Percentiles rank a stretch among this genome's conserved stretches.
Evolutionary conservation across 768 basidiomycete species (phyloP).

Genomic region (Tulasnella calospora): DNA sequence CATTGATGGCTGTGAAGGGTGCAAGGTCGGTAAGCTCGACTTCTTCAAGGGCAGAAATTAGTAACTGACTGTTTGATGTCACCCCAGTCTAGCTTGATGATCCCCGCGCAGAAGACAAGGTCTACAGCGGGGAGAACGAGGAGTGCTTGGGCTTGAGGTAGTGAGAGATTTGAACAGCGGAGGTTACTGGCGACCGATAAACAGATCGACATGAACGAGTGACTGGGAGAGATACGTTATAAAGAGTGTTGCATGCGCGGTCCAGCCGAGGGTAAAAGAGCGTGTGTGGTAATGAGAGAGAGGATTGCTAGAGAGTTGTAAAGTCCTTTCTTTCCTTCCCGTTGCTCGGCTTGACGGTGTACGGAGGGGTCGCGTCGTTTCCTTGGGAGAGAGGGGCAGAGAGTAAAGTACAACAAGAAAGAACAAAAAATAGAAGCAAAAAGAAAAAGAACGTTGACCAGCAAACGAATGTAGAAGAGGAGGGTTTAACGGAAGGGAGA

Average conservation of each 20-base stretch:
- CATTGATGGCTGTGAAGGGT: not conserved
- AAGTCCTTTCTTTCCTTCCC: not conserved
- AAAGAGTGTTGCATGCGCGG: slow-evolving; percentile 2
- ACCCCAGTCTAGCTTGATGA: slow-evolving; percentile 14
- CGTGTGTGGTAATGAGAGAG: not conserved
- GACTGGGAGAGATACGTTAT: not conserved
- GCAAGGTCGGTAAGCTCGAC: not conserved
- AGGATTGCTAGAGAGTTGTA: too few species aligned
- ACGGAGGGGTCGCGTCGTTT: too few species aligned
- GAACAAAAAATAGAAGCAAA: not conserved
- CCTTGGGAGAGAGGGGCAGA: not conserved
- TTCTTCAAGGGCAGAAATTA: not conserved
- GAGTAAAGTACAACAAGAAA: slow-evolving; percentile 4
- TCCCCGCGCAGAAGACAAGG: not conserved
- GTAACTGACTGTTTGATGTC: not conserved
- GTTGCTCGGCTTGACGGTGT: not conserved
- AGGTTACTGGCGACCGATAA: slow-evolving; percentile 17
- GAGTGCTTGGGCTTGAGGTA: not conserved
- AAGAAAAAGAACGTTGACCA: slow-evolving; percentile 15
- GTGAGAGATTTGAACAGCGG: slow-evolving; percentile 12
- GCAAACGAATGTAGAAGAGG: slow-evolving; percentile 18
- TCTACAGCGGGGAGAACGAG: slow-evolving; percentile 4
- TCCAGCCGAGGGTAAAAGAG: slow-evolving; percentile 12
- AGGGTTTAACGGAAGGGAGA: not conserved
- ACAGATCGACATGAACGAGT: slow-evolving; percentile 13